Conservation (phyloP, 164 flowering plant species). For the Piper betle region DNA sequence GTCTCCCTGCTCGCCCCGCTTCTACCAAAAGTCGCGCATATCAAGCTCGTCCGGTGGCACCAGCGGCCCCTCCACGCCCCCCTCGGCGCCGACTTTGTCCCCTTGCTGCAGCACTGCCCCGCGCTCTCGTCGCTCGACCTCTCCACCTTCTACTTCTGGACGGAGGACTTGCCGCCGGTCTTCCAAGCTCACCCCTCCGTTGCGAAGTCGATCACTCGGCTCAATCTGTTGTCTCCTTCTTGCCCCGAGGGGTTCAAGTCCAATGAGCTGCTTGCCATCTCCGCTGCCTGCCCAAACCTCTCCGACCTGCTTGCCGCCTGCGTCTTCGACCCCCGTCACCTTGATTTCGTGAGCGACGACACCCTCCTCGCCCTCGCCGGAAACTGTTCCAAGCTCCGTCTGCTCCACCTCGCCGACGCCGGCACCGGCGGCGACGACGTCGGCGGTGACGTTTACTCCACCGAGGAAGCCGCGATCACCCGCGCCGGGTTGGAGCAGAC, state of each 20-base stretch:
- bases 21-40: slow-evolving; percentile 31
- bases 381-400: slow-evolving; percentile 37
- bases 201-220: slow-evolving; percentile 18
- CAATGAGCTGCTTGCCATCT: slow-evolving; percentile 38
- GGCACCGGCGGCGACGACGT: slow-evolving; percentile 23
- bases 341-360: slow-evolving; percentile 68
- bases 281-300: slow-evolving; percentile 48
- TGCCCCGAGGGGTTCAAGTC: slow-evolving; percentile 63
- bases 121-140: slow-evolving; percentile 39
- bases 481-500: slow-evolving; percentile 29
- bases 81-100: slow-evolving; percentile 41
- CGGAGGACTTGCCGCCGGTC: slow-evolving; percentile 65
- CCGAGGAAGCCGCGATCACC: slow-evolving; percentile 49
- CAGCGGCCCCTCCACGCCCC: slow-evolving; percentile 37
- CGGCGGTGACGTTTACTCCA: slow-evolving; percentile 25
- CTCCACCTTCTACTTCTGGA: slow-evolving; percentile 73
- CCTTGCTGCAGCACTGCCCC: slow-evolving; percentile 27
- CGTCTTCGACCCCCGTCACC: slow-evolving; percentile 63
- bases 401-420: slow-evolving; percentile 57
- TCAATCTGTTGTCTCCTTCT: slow-evolving; percentile 45
- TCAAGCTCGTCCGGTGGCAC: slow-evolving; percentile 85
- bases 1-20: slow-evolving; percentile 34
- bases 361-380: slow-evolving; percentile 34
- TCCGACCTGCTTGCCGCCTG: slow-evolving; percentile 38
- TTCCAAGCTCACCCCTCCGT: slow-evolving; percentile 25